Base-by-base conservation (phyloP, 805 yeast species). In the Lachancea sp. region DNA sequence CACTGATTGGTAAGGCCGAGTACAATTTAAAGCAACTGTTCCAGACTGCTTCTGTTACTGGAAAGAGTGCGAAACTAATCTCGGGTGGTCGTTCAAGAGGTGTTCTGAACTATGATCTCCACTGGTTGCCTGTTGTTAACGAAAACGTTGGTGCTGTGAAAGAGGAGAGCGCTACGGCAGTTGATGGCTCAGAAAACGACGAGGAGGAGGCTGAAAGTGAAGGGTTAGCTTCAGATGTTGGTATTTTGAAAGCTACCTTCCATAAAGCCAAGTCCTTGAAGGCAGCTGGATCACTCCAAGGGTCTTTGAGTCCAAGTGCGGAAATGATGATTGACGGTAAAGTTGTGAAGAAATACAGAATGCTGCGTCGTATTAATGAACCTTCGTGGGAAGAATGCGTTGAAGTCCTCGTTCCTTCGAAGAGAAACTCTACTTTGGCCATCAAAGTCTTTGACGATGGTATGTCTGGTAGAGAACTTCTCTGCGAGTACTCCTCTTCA, bases 351-450 rank as follows among this genome's bases (percentile, higher is more conserved):
- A 64, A 64, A 5, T 74, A 78, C 40, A 76, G 92, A 67, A 71
- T 74, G 23, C 67, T 83, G 56, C 78, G 76, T 52, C 72, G 76
- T 54, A 71, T 78, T 7, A 84, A 83, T 52, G 86, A 79, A 52
- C 94, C 95, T 13, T 65, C 78, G 9, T 84, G 83, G 78, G 78
- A 77, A 44, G 77, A 78, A 51, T 58, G 71, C 21, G 60, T 77
- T 41, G 94, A 84, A 60, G 56, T 75, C 4, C 68, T 84, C 49
- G 64, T 84, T 26, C 71, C 78, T 5, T 71, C 81, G 21, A 84
- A 80, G 56, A 69, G 80, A 1, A 63, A 61, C 23, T 72, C 88
- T 13, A 65, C 66, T 19, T 50, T 83, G 21, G 73, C 69, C 46
- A 61, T 84, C n/a, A 57, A 74, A 18, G 68, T 84, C 19, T 78